Evolutionary conservation across 345 rosid species (phyloP).

Genomic region (Euclidium syriacum): DNA sequence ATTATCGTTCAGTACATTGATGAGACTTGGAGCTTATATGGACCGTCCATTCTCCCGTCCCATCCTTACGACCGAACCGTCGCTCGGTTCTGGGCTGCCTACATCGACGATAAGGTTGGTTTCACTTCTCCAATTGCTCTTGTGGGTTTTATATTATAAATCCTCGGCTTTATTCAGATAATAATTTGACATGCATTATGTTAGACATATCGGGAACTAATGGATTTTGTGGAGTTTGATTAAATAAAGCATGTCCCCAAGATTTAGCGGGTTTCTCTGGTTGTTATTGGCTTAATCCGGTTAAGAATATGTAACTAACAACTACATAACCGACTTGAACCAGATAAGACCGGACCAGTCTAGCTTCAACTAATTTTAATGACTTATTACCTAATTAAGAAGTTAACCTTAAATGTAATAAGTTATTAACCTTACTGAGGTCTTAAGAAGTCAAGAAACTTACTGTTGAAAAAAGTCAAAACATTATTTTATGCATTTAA

Average conservation of each 20-base stretch:
- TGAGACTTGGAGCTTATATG: conserved; percentile 52
- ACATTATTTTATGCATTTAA: neutral
- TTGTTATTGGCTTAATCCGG: neutral
- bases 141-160: neutral
- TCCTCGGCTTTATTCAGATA: too few species aligned
- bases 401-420: neutral
- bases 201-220: neutral
- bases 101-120: conserved; percentile 52
- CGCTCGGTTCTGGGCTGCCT: conserved; percentile 67
- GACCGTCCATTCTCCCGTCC: conserved; percentile 58
- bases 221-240: neutral
- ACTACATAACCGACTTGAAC: neutral
- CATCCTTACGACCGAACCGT: conserved; percentile 54
- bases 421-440: neutral
- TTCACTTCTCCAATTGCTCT: neutral
- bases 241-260: neutral
- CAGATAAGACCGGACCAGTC: neutral
- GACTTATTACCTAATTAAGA: neutral
- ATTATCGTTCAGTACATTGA: conserved; percentile 68
- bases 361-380: neutral
- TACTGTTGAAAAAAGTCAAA: neutral
- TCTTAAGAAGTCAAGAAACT: neutral
- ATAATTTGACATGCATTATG: neutral
- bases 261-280: neutral
- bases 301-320: neutral